Percentiles rank a stretch among this genome's conserved stretches.
Conservation (phyloP, 2,329 filamentous ascomycete species). For the Cladophialophora exuberans region DNA sequence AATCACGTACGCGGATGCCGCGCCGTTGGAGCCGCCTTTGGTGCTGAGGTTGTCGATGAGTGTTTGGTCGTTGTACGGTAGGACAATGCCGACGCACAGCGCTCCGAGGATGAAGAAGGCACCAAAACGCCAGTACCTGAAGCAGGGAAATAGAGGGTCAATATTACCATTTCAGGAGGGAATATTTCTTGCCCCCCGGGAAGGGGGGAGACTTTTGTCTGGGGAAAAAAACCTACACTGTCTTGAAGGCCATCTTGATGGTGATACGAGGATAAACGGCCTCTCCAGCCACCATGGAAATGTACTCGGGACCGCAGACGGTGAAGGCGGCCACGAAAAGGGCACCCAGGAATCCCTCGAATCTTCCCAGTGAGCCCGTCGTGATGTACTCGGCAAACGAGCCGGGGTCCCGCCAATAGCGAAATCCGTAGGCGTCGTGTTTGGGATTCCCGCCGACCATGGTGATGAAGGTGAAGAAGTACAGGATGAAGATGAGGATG, state of each 20-base stretch:
- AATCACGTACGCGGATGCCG: constrained; percentile 46
- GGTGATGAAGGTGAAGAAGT: constrained; percentile 54
- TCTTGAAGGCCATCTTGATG: constrained; percentile 69
- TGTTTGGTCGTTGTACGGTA: constrained; percentile 66
- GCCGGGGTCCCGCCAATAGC: constrained; percentile 57
- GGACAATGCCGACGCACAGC: constrained; percentile 69
- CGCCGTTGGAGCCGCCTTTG: constrained; percentile 35
- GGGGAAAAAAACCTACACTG: too few species aligned
- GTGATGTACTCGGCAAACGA: constrained; percentile 12
- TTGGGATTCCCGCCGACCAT: constrained; percentile 52
- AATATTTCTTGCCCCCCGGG: too few species aligned
- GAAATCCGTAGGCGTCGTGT: constrained; percentile 59
- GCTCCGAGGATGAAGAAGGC: constrained; percentile 74
- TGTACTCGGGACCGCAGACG: constrained; percentile 64
- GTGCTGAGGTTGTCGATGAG: constrained; percentile 58
- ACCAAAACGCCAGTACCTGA: constrained; percentile 74
- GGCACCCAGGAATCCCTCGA: constrained; percentile 63
- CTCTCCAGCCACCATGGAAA: constrained; percentile 66
- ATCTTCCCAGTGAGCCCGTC: constrained; percentile 23
- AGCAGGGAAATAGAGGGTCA: too few species aligned
- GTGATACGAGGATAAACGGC: constrained; percentile 62
- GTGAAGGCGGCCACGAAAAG: constrained; percentile 69
- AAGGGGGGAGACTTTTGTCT: too few species aligned
- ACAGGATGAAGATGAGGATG: constrained; percentile 52
- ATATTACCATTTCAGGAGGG: too few species aligned